A percentile compares a stretch with the other conserved stretches of the same genome.
phyloP scores from a whole-genome alignment of 768 basidiomycete species.

The Lactarius psammicola region DNA sequence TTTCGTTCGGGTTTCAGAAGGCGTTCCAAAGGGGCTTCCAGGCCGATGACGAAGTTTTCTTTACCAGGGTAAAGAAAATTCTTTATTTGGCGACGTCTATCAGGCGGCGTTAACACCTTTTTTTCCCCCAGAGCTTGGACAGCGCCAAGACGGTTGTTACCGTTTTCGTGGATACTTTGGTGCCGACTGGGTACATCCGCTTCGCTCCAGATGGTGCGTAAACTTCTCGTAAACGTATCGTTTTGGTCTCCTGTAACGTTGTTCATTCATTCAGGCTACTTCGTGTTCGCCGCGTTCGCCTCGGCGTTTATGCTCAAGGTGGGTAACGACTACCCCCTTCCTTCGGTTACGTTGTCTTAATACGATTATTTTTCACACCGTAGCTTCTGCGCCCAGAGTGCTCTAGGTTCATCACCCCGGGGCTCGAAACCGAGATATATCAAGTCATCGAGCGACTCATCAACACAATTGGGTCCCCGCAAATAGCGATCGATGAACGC shows the following conservation, averaged over 20 bases:
- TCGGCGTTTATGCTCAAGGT: constrained; percentile 83
- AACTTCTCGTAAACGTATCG: background rate
- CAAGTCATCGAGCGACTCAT: constrained; percentile 62
- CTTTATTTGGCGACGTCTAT: background rate
- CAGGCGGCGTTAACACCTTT: background rate
- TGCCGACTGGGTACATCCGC: constrained; percentile 32
- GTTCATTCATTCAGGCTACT: constrained; percentile 17
- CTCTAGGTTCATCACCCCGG: constrained; percentile 53
- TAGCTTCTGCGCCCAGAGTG: constrained; percentile 81
- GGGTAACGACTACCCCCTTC: constrained; percentile 17
- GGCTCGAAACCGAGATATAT: constrained; percentile 62
- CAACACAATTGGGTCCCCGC: constrained; percentile 63
- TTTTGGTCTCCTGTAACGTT: background rate
- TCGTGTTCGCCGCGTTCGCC: constrained; percentile 43
- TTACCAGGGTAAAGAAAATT: constrained; percentile 31
- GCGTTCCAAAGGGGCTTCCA: constrained; percentile 34
- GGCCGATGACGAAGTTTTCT: constrained; percentile 32
- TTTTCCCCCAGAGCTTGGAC: constrained; percentile 23
- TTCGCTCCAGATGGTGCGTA: constrained; percentile 33
- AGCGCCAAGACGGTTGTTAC: constrained; percentile 25
- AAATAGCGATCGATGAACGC: constrained; percentile 75
- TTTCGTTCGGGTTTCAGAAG: constrained; percentile 45
- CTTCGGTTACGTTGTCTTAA: background rate
- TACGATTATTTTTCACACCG: background rate
- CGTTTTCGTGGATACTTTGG: constrained; percentile 24